These are phyloP conservation scores for Nakazawaea holstii DNA, from an alignment of 805 yeast species.

Conservation along the genomic window DNA sequence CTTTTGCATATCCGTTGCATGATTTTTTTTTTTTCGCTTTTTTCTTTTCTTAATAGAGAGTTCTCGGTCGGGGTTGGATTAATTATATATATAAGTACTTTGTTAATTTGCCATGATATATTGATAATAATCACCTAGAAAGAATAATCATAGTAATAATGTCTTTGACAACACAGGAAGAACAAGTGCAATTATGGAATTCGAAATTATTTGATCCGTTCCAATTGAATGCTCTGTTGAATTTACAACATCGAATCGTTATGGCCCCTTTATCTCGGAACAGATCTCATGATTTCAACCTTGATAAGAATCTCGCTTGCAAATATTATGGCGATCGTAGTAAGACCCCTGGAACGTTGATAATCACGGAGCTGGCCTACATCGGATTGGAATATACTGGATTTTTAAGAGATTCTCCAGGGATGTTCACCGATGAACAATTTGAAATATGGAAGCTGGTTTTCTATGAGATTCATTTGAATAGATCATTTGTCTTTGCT, in stretches of 20 bases:
- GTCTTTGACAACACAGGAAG: background rate
- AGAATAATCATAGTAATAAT: background rate
- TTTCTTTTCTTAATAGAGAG: no score
- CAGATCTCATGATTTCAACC: slow-evolving; percentile 33
- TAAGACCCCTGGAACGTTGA: slow-evolving; percentile 47
- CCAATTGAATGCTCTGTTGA: slow-evolving; percentile 19
- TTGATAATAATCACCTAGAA: background rate
- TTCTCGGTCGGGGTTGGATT: no score
- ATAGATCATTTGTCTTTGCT: slow-evolving; percentile 33
- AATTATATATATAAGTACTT: no score
- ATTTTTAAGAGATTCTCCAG: slow-evolving; percentile 35
- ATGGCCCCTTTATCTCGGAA: slow-evolving; percentile 36
- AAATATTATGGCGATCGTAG: slow-evolving; percentile 55
- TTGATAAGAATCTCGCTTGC: slow-evolving; percentile 35
- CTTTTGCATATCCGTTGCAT: background rate
- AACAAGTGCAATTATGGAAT: background rate
- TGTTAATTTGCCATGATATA: background rate
- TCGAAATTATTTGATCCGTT: slow-evolving; percentile 27
- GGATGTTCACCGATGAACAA: slow-evolving; percentile 40
- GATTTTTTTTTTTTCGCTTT: no score
- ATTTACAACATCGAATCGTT: slow-evolving; percentile 27
- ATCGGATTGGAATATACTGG: slow-evolving; percentile 18
- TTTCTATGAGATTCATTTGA: slow-evolving; percentile 36
- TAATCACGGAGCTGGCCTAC: slow-evolving; percentile 29
- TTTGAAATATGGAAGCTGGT: slow-evolving; percentile 36